Conservation (phyloP, 441 rosid species). For the Eruca vesicaria region DNA sequence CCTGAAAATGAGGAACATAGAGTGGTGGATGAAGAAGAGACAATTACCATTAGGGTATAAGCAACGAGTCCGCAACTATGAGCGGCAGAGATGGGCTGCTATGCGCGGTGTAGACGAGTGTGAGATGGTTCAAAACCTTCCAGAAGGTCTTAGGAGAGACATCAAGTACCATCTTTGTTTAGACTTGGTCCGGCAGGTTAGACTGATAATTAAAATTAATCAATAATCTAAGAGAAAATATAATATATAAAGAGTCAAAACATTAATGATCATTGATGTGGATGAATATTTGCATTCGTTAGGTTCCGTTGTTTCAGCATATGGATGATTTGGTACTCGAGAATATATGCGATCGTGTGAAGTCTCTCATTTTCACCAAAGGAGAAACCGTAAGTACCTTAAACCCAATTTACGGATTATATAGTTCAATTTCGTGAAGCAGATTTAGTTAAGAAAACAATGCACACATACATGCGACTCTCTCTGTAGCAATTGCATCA, state of each 20-base stretch:
- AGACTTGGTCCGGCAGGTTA: constrained; percentile 89
- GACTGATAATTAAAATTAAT: not conserved
- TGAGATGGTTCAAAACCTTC: constrained; percentile 82
- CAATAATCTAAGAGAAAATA: not conserved
- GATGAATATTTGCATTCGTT: not conserved
- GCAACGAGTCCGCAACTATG: constrained; percentile 87
- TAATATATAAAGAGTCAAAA: not conserved
- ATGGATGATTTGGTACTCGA: constrained; percentile 94
- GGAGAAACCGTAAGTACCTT: constrained; percentile 83
- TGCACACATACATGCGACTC: not conserved
- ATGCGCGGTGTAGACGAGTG: constrained; percentile 93
- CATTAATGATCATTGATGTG: not conserved
- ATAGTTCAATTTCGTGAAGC: not conserved
- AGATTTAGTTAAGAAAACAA: not conserved
- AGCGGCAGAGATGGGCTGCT: constrained; percentile 94
- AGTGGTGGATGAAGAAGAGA: constrained; percentile 98
- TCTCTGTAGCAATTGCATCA: not conserved
- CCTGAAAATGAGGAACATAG: constrained; percentile 91
- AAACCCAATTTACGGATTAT: not conserved
- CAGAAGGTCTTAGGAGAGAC: constrained; percentile 92
- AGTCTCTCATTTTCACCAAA: constrained; percentile 90
- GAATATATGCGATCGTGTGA: constrained; percentile 93
- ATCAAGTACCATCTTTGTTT: constrained; percentile 93
- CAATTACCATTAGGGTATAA: constrained; percentile 68
- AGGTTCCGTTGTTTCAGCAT: constrained; percentile 93